Percentiles rank a stretch among this genome's conserved stretches.
Evolutionary conservation across 2,329 filamentous ascomycete species (phyloP).

Genomic region (Talaromyces sp.): DNA sequence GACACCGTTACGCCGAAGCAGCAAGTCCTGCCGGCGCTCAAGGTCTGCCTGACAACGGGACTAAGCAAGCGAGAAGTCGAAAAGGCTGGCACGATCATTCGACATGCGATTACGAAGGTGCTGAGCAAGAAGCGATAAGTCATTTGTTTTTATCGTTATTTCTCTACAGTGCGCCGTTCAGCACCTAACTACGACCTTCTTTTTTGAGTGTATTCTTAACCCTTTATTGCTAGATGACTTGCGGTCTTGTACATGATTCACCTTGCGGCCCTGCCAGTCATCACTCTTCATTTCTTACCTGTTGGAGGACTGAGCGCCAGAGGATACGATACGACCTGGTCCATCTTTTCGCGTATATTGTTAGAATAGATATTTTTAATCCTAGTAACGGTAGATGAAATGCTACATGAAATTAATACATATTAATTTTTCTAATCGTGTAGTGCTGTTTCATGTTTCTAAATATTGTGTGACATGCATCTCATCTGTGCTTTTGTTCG

Average conservation of each 20-base stretch:
- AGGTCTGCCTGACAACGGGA: conserved; percentile 83
- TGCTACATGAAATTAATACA: background rate
- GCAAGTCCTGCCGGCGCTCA: conserved; percentile 70
- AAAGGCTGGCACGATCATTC: conserved; percentile 79
- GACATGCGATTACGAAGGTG: conserved; percentile 91
- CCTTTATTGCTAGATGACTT: conserved; percentile 5
- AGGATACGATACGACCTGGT: background rate
- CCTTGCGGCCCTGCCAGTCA: background rate
- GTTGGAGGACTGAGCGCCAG: background rate
- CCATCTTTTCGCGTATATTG: background rate
- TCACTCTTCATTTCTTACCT: background rate
- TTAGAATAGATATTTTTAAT: conserved; percentile 10
- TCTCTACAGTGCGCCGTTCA: too few species aligned
- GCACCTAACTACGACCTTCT: background rate
- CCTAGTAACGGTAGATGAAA: background rate
- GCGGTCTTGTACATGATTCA: background rate
- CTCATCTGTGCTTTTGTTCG: too few species aligned
- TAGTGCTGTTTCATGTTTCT: too few species aligned
- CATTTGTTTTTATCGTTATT: conserved; percentile 14
- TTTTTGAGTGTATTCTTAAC: conserved; percentile 10
- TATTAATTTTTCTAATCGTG: background rate
- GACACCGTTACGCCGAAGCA: conserved; percentile 62
- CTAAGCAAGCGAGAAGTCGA: conserved; percentile 92
- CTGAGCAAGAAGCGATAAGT: conserved; percentile 54
- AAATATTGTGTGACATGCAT: too few species aligned